These are phyloP conservation scores for Aegilops umbellulata DNA, from an alignment of 176 grass and related monocot genomes.

Conservation along the genomic window DNA sequence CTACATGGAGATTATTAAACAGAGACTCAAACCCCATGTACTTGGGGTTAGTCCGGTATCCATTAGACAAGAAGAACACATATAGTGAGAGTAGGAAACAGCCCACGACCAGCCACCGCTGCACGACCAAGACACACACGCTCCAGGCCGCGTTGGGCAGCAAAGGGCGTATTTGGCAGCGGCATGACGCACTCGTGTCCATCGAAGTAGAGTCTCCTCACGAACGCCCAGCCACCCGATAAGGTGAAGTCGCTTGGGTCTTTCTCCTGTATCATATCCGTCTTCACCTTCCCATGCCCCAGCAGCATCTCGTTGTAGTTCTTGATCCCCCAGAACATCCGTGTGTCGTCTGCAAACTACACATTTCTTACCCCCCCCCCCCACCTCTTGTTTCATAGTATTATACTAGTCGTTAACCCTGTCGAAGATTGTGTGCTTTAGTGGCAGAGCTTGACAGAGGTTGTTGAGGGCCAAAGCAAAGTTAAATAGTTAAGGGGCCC, in stretches of 20 bases:
- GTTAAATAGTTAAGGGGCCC: no score
- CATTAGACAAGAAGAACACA: constrained; percentile 1
- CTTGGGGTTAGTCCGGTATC: neutral
- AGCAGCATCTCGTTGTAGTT: constrained; percentile 82
- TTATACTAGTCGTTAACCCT: no score
- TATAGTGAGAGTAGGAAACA: neutral
- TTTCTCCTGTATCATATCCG: constrained; percentile 66
- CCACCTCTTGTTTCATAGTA: neutral
- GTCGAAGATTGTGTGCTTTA: no score
- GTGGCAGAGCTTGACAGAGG: no score
- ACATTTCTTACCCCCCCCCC: neutral
- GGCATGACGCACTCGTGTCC: constrained; percentile 77
- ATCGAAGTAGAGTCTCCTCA: constrained; percentile 51
- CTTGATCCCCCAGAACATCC: constrained; percentile 61
- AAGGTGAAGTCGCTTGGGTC: constrained; percentile 50
- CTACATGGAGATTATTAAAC: neutral
- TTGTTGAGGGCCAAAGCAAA: no score
- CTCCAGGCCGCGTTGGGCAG: constrained; percentile 39
- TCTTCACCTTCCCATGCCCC: constrained; percentile 64
- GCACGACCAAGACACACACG: neutral
- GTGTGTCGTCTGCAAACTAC: constrained; percentile 47
- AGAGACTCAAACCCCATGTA: neutral
- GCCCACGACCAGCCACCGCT: neutral
- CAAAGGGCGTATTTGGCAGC: constrained; percentile 39
- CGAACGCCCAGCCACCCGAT: constrained; percentile 62